Evolutionary conservation across 805 yeast species (phyloP).

Genomic region (Wickerhamiella occidentalis): DNA sequence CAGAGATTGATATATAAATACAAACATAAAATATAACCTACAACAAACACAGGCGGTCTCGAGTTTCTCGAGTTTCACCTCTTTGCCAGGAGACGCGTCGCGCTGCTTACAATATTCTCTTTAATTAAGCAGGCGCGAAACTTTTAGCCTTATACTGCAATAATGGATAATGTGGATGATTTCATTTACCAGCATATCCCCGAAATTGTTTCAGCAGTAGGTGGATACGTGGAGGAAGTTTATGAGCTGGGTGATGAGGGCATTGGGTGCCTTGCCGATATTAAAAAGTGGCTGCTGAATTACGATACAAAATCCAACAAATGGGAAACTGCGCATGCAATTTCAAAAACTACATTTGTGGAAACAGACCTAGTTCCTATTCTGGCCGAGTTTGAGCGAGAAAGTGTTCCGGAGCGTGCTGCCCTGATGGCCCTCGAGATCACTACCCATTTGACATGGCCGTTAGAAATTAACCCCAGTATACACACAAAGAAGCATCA

Average conservation of each 20-base stretch:
- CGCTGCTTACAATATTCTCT: neutral
- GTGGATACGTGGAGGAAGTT: constrained; percentile 25
- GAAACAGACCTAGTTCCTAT: constrained; percentile 52
- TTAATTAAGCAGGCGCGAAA: neutral
- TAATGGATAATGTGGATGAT: neutral
- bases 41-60: no score
- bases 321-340: constrained; percentile 77
- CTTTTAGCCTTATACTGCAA: neutral
- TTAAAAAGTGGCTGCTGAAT: constrained; percentile 74
- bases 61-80: no score
- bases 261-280: constrained; percentile 68
- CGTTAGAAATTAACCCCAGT: constrained; percentile 44
- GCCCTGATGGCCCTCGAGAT: constrained; percentile 66
- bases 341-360: constrained; percentile 68
- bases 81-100: neutral
- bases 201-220: constrained; percentile 7
- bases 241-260: constrained; percentile 86
- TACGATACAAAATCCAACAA: constrained; percentile 63
- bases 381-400: constrained; percentile 62
- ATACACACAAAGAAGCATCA: constrained; percentile 21
- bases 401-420: constrained; percentile 39
- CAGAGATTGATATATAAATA: no score
- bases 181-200: neutral
- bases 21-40: no score
- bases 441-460: constrained; percentile 78